phyloP scores from a whole-genome alignment of 306 rosid species.

The Argentina anserina region DNA sequence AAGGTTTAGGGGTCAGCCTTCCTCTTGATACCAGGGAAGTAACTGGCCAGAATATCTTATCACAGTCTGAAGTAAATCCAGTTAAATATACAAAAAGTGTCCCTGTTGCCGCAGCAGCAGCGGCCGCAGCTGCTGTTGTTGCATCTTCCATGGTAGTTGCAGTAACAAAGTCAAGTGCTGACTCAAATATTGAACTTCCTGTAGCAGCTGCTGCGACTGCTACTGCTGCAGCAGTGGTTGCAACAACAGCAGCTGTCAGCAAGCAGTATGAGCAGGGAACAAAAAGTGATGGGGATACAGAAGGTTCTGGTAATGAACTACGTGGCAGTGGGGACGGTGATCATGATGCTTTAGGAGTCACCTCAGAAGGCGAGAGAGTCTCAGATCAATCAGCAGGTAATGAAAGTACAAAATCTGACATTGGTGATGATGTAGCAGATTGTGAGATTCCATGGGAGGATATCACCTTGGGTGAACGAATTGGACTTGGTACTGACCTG shows the following conservation, averaged over 20 bases:
- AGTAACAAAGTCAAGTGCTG: conserved; percentile 59
- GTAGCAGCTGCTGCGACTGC: conserved; percentile 97
- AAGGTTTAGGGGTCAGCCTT: conserved; percentile 52
- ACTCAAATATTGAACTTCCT: conserved; percentile 69
- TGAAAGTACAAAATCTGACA: conserved; percentile 72
- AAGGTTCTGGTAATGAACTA: conserved; percentile 44
- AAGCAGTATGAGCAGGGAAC: conserved; percentile 71
- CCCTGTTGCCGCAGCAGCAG: conserved; percentile 90
- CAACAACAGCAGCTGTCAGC: conserved; percentile 85
- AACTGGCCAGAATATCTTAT: conserved; percentile 38
- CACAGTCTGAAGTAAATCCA: conserved; percentile 48
- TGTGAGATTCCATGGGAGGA: conserved; percentile 93
- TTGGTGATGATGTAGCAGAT: conserved; percentile 78
- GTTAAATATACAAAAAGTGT: conserved; percentile 62
- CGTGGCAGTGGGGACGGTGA: conserved; percentile 59
- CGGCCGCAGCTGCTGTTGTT: conserved; percentile 88
- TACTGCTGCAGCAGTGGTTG: conserved; percentile 95
- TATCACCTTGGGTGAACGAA: conserved; percentile 85
- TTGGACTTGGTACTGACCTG: conserved; percentile 85
- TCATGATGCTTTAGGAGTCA: conserved; percentile 39
- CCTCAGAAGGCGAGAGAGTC: conserved; percentile 61
- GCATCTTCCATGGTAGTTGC: conserved; percentile 95
- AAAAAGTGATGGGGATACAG: conserved; percentile 62
- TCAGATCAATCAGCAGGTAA: conserved; percentile 74
- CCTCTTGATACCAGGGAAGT: conserved; percentile 50